Percentiles rank a stretch among this genome's conserved stretches.
These are phyloP conservation scores for Citrus medica DNA, from an alignment of 345 rosid species.

Conservation along the genomic window DNA sequence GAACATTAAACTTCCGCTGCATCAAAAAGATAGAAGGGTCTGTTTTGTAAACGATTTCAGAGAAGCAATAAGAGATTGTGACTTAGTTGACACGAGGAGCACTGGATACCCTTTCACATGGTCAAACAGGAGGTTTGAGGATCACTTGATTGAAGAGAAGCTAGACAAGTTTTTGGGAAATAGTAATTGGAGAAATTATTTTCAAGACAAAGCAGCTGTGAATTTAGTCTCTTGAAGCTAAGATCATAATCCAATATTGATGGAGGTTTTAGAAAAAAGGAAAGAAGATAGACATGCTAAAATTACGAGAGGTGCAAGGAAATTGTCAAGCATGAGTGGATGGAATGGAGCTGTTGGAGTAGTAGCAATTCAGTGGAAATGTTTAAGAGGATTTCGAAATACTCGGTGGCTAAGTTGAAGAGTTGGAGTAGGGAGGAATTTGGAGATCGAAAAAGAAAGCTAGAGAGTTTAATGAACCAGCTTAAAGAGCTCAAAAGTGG, in stretches of 20 bases:
- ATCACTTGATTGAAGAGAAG: background rate
- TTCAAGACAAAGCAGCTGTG: background rate
- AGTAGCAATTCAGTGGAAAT: too few relatives aligned
- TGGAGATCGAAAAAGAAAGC: background rate
- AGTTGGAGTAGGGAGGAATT: background rate
- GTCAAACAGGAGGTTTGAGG: background rate
- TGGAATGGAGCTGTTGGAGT: accelerated
- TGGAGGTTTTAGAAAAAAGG: background rate
- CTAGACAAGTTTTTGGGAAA: background rate
- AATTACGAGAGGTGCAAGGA: too few relatives aligned
- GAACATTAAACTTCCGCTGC: too few relatives aligned
- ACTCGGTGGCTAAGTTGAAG: accelerated
- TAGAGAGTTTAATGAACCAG: background rate
- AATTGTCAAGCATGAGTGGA: too few relatives aligned
- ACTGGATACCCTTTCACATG: accelerated
- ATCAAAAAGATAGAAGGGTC: accelerated
- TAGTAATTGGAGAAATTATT: accelerated
- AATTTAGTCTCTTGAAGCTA: too few relatives aligned
- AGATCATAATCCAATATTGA: background rate
- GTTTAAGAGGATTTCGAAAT: too few relatives aligned
- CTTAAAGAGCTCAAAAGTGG: too few relatives aligned
- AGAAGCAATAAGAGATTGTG: background rate
- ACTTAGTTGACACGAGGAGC: too few relatives aligned
- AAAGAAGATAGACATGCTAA: accelerated
- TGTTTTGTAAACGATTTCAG: too few relatives aligned